Evolutionary conservation across 2,329 filamentous ascomycete species (phyloP).

Genomic region (Dryadomyces sulphureus): DNA sequence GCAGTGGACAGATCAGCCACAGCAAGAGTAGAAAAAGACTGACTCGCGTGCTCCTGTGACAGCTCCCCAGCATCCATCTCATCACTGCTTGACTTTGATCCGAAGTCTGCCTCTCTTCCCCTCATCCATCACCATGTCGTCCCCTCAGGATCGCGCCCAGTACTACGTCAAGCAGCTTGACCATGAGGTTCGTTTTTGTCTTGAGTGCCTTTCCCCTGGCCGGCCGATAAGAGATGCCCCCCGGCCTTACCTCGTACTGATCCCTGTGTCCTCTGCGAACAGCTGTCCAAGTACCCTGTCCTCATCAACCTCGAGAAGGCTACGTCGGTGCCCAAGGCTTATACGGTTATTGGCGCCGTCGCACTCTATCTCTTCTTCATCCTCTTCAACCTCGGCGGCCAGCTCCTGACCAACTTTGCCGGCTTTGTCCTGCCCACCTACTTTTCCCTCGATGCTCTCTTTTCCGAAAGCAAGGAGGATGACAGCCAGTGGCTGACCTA

Average conservation of each 20-base stretch:
- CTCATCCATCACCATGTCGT: constrained; percentile 42
- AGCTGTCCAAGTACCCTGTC: constrained; percentile 76
- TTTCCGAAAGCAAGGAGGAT: constrained; percentile 55
- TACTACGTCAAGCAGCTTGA: constrained; percentile 67
- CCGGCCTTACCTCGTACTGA: background rate
- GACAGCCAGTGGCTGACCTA: constrained; percentile 76
- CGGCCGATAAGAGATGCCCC: background rate
- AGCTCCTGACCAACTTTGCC: constrained; percentile 75
- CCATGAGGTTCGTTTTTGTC: constrained; percentile 50
- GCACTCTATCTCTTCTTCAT: constrained; percentile 82
- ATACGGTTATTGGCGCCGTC: constrained; percentile 60
- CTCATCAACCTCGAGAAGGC: constrained; percentile 80
- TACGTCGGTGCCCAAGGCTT: constrained; percentile 71
- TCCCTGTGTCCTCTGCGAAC: constrained; percentile 10
- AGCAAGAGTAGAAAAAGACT: background rate
- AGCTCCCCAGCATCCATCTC: background rate
- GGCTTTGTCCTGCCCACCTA: constrained; percentile 73
- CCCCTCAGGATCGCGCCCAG: constrained; percentile 61
- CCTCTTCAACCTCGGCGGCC: constrained; percentile 82
- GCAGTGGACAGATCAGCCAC: background rate
- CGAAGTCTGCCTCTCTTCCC: background rate
- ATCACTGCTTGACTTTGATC: background rate
- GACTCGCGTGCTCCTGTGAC: background rate
- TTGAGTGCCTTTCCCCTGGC: background rate
- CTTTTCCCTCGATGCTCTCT: constrained; percentile 69